Evolutionary conservation across 148 eudicot genomes (phyloP).

Genomic region (Vaccinium macrocarpon): DNA sequence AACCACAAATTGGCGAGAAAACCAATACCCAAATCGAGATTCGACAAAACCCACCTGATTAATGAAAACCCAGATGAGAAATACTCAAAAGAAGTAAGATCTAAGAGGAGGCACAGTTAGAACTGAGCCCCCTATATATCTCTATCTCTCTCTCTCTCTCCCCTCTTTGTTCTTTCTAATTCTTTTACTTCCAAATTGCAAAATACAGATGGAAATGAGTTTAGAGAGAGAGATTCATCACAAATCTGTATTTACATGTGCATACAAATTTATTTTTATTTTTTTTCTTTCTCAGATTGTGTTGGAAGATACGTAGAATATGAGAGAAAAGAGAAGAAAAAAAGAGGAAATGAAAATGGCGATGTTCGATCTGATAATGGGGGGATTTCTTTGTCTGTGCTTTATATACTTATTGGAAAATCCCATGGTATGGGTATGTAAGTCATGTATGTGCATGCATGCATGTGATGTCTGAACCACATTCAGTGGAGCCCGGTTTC

Average conservation of each 20-base stretch:
- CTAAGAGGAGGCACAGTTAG: constrained; percentile 30
- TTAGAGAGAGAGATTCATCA: background rate
- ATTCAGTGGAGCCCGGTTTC: background rate
- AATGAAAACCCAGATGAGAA: constrained; percentile 24
- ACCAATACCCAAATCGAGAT: constrained; percentile 19
- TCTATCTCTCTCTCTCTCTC: constrained; percentile 1
- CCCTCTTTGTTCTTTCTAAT: constrained; percentile 10
- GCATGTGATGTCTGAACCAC: constrained; percentile 5
- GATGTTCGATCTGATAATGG: constrained; percentile 19
- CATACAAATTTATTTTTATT: background rate
- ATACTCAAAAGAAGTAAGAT: constrained; percentile 22
- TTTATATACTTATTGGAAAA: constrained; percentile 22
- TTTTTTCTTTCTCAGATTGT: background rate
- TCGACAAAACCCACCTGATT: constrained; percentile 25
- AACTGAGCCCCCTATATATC: constrained; percentile 18
- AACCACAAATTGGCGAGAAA: background rate
- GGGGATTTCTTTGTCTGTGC: constrained; percentile 5
- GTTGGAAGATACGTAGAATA: constrained; percentile 12
- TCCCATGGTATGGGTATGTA: background rate
- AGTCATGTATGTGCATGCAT: constrained; percentile 10
- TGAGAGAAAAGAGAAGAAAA: background rate
- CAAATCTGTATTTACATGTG: constrained; percentile 1
- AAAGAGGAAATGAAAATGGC: constrained; percentile 7
- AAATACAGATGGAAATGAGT: constrained; percentile 4
- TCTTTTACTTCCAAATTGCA: background rate